Conservation (phyloP, 2,329 filamentous ascomycete genomes). For the Fusarium nodosum region DNA sequence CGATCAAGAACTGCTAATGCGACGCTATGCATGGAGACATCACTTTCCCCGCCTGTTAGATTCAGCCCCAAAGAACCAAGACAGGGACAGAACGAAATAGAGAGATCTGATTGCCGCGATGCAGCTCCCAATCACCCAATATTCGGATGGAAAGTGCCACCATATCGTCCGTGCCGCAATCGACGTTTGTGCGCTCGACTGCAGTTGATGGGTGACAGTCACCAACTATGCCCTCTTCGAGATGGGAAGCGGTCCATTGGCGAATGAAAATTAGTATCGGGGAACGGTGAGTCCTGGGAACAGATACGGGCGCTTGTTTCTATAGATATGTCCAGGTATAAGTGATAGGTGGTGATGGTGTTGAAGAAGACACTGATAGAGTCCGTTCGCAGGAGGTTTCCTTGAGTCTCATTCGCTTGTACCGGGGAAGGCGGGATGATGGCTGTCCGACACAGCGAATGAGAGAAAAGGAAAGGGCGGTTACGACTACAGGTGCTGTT, state of each 20-base stretch:
- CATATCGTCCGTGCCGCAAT: conserved; percentile 25
- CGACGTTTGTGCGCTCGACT: conserved; percentile 7
- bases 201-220: conserved; percentile 4
- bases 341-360: conserved; percentile 11
- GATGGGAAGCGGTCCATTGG: conserved; percentile 1
- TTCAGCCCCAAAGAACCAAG: conserved; percentile 26
- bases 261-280: conserved; percentile 15
- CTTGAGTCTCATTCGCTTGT: conserved; percentile 15
- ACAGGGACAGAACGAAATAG: not conserved
- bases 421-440: conserved; percentile 13
- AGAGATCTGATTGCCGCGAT: conserved; percentile 17
- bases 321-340: conserved; percentile 7
- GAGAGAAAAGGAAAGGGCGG: conserved; percentile 21
- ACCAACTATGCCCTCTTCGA: not conserved
- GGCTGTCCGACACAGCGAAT: conserved; percentile 16
- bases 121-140: conserved; percentile 27
- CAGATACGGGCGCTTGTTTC: conserved; percentile 37
- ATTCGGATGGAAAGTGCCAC: conserved; percentile 30
- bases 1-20: conserved; percentile 29
- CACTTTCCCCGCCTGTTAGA: conserved; percentile 6
- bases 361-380: conserved; percentile 11
- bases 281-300: conserved; percentile 3
- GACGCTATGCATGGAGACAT: conserved; percentile 11
- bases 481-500: not conserved
- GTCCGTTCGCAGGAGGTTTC: conserved; percentile 23